A percentile compares a stretch with the other conserved stretches of the same genome.
phyloP scores from a whole-genome alignment of 176 grass and related monocot species.

The Hyparrhenia diplandra region DNA sequence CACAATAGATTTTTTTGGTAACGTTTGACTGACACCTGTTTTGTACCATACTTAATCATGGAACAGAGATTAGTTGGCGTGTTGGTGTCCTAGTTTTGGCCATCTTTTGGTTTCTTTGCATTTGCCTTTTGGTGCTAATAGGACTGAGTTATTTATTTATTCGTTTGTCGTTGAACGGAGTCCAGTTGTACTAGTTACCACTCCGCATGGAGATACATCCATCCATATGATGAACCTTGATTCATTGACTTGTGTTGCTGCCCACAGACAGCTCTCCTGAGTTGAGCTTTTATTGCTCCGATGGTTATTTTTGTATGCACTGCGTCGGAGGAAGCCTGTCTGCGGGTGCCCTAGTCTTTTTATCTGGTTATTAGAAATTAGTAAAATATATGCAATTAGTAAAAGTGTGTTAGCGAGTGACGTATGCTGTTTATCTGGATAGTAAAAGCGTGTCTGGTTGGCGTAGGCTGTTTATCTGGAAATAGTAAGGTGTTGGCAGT shows the following conservation, averaged over 20 bases:
- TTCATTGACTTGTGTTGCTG: background rate
- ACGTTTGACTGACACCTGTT: slow-evolving; percentile 55
- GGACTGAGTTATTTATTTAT: slow-evolving; percentile 30
- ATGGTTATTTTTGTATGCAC: background rate
- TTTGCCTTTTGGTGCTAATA: slow-evolving; percentile 20
- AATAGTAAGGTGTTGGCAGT: background rate
- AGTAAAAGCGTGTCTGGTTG: too few species aligned
- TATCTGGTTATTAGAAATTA: background rate
- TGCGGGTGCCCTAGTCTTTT: background rate
- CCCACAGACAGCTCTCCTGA: background rate
- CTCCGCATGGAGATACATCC: slow-evolving; percentile 15
- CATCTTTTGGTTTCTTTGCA: slow-evolving; percentile 1
- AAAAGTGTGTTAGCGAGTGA: background rate
- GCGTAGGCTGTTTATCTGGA: too few species aligned
- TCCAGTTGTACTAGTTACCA: slow-evolving; percentile 25
- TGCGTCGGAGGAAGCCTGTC: background rate
- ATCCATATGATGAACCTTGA: background rate
- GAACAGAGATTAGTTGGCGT: slow-evolving; percentile 42
- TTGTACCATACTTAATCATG: slow-evolving; percentile 59
- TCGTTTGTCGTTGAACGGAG: slow-evolving; percentile 26
- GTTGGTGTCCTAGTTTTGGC: slow-evolving; percentile 25
- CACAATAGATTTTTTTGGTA: slow-evolving; percentile 61
- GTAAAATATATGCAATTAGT: too few species aligned
- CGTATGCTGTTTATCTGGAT: too few species aligned
- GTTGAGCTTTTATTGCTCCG: background rate